Evolutionary conservation across 768 basidiomycete genomes (phyloP), one percentile per base, ranked within the genome.

Genomic region (Galerina sulciceps): DNA sequence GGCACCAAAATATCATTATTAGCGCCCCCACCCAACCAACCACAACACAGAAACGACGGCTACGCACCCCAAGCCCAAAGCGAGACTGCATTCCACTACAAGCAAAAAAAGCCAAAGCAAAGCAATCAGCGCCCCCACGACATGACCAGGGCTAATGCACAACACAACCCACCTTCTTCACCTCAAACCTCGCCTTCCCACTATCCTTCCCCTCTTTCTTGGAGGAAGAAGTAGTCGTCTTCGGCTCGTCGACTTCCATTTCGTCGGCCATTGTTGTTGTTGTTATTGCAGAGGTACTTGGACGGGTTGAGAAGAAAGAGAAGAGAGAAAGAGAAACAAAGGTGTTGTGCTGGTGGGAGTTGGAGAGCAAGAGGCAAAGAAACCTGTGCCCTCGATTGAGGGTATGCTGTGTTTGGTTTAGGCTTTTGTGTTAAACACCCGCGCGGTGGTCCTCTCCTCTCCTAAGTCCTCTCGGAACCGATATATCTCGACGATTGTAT

Each of bases 71-170:
- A 99, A 17, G 97, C 94, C 97, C 97, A 99, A 0, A 99, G 81
- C 1, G 97, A 85, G 52, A 99, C 97, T 11, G 97, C 97, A 69
- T 99, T 98, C 97, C 97, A 99, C 97, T 99, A 61, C 10, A 55
- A 2, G 40, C 18, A 23, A 36, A 23, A 10, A 46, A 18, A 17
- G n/a, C n/a, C n/a, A n/a, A 52, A 51, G 47, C 14, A 53, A 47
- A 48, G n/a, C 55, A 1, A 37, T 52, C n/a, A 26, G 35, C 17
- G 43, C 34, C n/a, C 15, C 15, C n/a, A 15, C 14, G 2, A 6
- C 26, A 23, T 22, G 51, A 31, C 8, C 42, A 40, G 47, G n/a
- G n/a, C n/a, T n/a, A n/a, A n/a, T n/a, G n/a, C n/a, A n/a, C 38
- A 51, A 37, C n/a, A 31, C 18, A 10, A 20, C 53, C 75, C 53